Percentiles rank a stretch among this genome's conserved stretches.
phyloP scores from a whole-genome alignment of 23 red algal genomes.

The Pyropia haitanensis region DNA sequence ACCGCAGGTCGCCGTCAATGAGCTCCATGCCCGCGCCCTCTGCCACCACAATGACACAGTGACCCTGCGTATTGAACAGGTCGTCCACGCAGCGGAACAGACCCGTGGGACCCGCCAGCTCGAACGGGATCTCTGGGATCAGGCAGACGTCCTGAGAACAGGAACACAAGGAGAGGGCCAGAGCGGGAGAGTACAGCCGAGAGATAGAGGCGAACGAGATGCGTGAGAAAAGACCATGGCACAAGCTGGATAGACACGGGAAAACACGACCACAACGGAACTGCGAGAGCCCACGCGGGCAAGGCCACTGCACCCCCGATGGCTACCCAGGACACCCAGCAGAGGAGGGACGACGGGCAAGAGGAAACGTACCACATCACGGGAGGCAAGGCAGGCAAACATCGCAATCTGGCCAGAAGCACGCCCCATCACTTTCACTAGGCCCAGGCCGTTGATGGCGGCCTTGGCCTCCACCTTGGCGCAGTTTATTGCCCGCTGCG shows the following conservation, averaged over 20 bases:
- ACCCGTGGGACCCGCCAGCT: conserved; percentile 72
- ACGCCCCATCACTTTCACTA: conserved; percentile 93
- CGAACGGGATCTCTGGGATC: conserved; percentile 91
- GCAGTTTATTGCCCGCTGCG: conserved; percentile 76
- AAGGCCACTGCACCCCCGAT: background rate
- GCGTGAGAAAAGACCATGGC: no score
- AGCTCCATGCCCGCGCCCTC: conserved; percentile 86
- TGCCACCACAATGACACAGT: conserved; percentile 93
- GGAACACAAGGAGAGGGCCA: no score
- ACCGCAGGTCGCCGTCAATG: conserved; percentile 14
- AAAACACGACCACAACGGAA: background rate
- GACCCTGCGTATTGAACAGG: conserved; percentile 39
- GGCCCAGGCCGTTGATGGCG: conserved; percentile 89
- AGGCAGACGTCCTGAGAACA: conserved; percentile 59
- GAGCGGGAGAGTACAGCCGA: no score
- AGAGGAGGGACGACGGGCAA: background rate
- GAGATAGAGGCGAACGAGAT: no score
- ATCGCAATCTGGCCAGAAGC: conserved; percentile 92
- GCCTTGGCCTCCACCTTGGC: conserved; percentile 89
- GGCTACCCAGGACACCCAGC: background rate
- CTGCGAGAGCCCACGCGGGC: background rate
- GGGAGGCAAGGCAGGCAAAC: conserved; percentile 73
- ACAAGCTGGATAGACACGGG: no score
- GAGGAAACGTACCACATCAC: conserved; percentile 43
- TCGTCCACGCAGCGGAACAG: conserved; percentile 78